Base-by-base conservation (phyloP, 805 yeast species). In the Pichia ethanolica region DNA sequence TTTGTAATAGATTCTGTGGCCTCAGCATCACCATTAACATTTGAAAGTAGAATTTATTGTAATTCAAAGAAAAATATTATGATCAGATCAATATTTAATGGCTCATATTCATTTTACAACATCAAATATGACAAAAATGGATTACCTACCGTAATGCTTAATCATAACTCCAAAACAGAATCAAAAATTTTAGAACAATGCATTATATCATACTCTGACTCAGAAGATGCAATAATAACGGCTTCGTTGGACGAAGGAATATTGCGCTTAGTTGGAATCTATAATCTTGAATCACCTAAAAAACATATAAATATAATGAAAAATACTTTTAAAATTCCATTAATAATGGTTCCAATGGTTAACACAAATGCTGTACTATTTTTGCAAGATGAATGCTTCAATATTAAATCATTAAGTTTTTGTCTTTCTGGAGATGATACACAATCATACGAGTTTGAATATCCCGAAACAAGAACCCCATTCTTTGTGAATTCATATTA, bases 261-360 rank as follows among this genome's bases (percentile, higher is more conserved):
- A 10, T 27, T 43, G 9, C 26, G 10, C 13, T 34, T 47, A 7
- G 9, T 11, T 1, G 30, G 39, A 3, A 33, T 44, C 8, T 26
- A 27, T 7, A 38, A 35, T 35, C 28, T 33, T 2, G 9, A 10
- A 7, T 20, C 13, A 14, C 34, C 44, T 5, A 28, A 27, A 6
- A 35, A 11, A 7, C 35, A 39, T 5, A 35, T 27, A n/a, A 45
- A 44, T 38, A 32, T 46, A 4, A 48, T 53, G 54, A 48, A 37
- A n/a, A 59, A 56, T 34, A 51, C 56, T 9, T 62, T 63, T 48
- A 63, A 59, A 27, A 36, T 64, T 1, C 71, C 71, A 1, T 44
- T 54, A 14, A 58, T 57, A 37, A 37, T 63, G 42, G 45, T 65
- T 12, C 59, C 69, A 1, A 49, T 65, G 4, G 44, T 42, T 32